Evolutionary conservation across 345 rosid species (phyloP).

Genomic region (Arabidopsis suecica): DNA sequence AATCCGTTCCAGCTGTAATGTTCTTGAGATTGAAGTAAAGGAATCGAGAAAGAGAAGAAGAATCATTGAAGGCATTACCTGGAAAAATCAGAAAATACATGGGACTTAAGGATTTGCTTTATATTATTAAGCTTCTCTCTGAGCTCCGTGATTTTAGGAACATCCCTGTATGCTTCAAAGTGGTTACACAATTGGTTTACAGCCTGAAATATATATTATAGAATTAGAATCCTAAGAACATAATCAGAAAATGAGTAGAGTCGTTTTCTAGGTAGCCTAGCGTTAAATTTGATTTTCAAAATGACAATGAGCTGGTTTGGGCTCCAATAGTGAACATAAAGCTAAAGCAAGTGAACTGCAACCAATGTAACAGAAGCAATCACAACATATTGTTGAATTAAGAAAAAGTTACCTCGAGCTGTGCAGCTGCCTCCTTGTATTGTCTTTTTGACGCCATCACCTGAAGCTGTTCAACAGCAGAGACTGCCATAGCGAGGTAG

Average conservation of each 20-base stretch:
- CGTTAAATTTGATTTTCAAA: slow-evolving; percentile 7
- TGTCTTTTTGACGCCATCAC: slow-evolving; percentile 97
- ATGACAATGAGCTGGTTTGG: slow-evolving; percentile 8
- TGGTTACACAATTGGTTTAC: slow-evolving; percentile 97
- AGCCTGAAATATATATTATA: slow-evolving; percentile 74
- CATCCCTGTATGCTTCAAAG: slow-evolving; percentile 96
- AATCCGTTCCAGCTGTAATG: background rate
- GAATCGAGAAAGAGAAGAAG: slow-evolving; percentile 4
- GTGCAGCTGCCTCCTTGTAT: slow-evolving; percentile 97
- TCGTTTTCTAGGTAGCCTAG: background rate
- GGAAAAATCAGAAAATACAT: slow-evolving; percentile 93
- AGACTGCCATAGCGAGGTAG: slow-evolving; percentile 62
- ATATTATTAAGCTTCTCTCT: slow-evolving; percentile 95
- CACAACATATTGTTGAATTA: slow-evolving; percentile 4
- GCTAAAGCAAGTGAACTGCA: slow-evolving; percentile 18
- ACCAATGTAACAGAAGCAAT: slow-evolving; percentile 15
- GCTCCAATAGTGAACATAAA: slow-evolving; percentile 20
- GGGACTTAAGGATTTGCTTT: slow-evolving; percentile 94
- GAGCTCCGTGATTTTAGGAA: slow-evolving; percentile 96
- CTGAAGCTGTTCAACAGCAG: slow-evolving; percentile 99
- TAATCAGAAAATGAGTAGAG: slow-evolving; percentile 9
- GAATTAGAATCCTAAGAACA: slow-evolving; percentile 6
- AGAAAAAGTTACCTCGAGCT: slow-evolving; percentile 76
- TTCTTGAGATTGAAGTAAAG: slow-evolving; percentile 12
- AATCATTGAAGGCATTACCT: slow-evolving; percentile 58